Conservation (phyloP, 2,329 filamentous ascomycete genomes). For the Clonostachys byssicola region DNA sequence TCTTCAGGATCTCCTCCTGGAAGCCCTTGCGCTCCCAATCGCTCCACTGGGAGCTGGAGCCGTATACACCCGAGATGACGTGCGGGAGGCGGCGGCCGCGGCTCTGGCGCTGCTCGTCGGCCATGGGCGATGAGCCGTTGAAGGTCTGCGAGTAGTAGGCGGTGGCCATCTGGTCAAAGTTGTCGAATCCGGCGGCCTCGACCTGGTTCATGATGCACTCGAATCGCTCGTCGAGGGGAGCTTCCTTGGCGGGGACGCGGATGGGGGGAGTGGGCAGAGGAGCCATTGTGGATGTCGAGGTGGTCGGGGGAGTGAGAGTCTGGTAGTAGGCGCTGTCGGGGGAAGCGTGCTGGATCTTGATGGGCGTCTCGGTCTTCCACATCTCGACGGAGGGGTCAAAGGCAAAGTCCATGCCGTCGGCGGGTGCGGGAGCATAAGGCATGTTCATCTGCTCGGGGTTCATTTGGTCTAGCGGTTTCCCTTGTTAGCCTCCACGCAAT, state of each 20-base stretch:
- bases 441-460: no score
- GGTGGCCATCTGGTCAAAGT: slow-evolving; percentile 15
- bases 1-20: slow-evolving; percentile 6
- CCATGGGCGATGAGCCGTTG: slow-evolving; percentile 9
- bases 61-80: slow-evolving; percentile 11
- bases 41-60: slow-evolving; percentile 2
- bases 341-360: slow-evolving; percentile 4
- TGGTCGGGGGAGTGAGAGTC: background rate
- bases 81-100: slow-evolving; percentile 15
- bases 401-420: slow-evolving; percentile 10
- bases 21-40: slow-evolving; percentile 8
- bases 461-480: no score
- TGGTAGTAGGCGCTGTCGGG: background rate
- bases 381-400: slow-evolving; percentile 8
- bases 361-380: slow-evolving; percentile 9
- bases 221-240: slow-evolving; percentile 10
- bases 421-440: no score
- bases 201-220: slow-evolving; percentile 12
- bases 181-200: slow-evolving; percentile 13
- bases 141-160: slow-evolving; percentile 16
- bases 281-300: background rate
- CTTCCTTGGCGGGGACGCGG: background rate
- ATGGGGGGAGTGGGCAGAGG: slow-evolving; percentile 1
- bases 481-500: no score
- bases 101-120: slow-evolving; percentile 16